Conservation (phyloP, 108 stramenopile species). For the Fragilaria crotonensis region DNA sequence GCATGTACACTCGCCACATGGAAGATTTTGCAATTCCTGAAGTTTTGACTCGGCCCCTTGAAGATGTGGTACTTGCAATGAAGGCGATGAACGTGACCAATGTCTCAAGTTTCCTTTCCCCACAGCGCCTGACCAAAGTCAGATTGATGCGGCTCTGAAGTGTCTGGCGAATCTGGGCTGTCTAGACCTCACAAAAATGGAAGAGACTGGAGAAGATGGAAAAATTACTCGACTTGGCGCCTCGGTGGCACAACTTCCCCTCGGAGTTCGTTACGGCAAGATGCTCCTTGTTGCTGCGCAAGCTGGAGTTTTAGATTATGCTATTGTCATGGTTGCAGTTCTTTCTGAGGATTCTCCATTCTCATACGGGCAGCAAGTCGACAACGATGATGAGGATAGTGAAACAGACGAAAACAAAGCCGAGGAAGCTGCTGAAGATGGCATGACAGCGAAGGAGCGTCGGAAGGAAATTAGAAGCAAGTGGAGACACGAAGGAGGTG, state of each 20-base stretch:
- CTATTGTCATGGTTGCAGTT: slow-evolving; percentile 65
- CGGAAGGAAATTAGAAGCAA: slow-evolving; percentile 33
- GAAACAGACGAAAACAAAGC: slow-evolving; percentile 45
- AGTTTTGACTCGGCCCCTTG: slow-evolving; percentile 72
- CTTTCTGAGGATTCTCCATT: slow-evolving; percentile 78
- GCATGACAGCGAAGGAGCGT: too few relatives aligned
- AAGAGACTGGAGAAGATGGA: slow-evolving; percentile 69
- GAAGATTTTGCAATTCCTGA: slow-evolving; percentile 74
- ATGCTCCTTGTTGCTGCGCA: slow-evolving; percentile 86
- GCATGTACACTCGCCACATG: slow-evolving; percentile 62
- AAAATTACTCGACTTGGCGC: slow-evolving; percentile 62
- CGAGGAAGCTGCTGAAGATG: slow-evolving; percentile 19
- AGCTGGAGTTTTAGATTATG: slow-evolving; percentile 80
- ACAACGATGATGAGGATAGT: slow-evolving; percentile 25
- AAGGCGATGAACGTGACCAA: slow-evolving; percentile 90
- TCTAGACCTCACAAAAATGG: slow-evolving; percentile 52
- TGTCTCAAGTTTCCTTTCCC: slow-evolving; percentile 72
- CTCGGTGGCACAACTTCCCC: slow-evolving; percentile 73
- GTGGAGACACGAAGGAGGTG: slow-evolving; percentile 76
- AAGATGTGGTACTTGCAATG: slow-evolving; percentile 87
- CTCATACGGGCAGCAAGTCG: slow-evolving; percentile 19
- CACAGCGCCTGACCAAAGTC: slow-evolving; percentile 57
- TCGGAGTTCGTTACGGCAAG: slow-evolving; percentile 81
- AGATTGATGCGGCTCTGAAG: slow-evolving; percentile 61
- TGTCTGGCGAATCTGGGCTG: slow-evolving; percentile 78